Conservation (phyloP, 2,329 filamentous ascomycete genomes). For the Verruconis gallopava region DNA sequence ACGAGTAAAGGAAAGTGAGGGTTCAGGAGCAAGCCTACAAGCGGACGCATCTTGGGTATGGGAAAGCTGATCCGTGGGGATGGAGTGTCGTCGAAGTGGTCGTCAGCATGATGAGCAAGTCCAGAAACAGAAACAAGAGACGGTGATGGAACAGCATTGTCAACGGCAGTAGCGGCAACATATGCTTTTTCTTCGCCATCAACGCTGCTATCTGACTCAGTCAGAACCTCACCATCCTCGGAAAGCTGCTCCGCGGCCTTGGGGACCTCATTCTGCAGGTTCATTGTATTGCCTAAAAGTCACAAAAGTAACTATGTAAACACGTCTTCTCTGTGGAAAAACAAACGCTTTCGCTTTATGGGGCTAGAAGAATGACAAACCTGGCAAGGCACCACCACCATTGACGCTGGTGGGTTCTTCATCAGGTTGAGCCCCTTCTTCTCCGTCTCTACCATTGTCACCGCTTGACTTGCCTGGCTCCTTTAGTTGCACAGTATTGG, state of each 20-base stretch:
- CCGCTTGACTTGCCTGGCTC: too few species aligned
- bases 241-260: too few species aligned
- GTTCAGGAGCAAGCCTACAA: not conserved
- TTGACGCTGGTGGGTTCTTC: too few species aligned
- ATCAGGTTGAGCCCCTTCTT: too few species aligned
- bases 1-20: not conserved
- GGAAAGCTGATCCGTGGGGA: not conserved
- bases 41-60: not conserved
- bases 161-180: too few species aligned
- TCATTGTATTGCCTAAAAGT: not conserved
- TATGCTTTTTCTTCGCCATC: not conserved
- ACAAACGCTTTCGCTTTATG: not conserved
- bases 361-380: not conserved
- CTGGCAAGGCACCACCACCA: not conserved
- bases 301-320: not conserved
- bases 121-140: too few species aligned
- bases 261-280: not conserved
- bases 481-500: too few species aligned
- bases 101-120: not conserved
- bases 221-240: not conserved
- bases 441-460: not conserved
- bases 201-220: too few species aligned
- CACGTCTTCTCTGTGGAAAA: not conserved
- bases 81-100: not conserved
- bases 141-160: too few species aligned